These are phyloP conservation scores for Yamadazyma spencermartinsiae DNA, from an alignment of 1,139 yeast genomes.

Conservation along the genomic window DNA sequence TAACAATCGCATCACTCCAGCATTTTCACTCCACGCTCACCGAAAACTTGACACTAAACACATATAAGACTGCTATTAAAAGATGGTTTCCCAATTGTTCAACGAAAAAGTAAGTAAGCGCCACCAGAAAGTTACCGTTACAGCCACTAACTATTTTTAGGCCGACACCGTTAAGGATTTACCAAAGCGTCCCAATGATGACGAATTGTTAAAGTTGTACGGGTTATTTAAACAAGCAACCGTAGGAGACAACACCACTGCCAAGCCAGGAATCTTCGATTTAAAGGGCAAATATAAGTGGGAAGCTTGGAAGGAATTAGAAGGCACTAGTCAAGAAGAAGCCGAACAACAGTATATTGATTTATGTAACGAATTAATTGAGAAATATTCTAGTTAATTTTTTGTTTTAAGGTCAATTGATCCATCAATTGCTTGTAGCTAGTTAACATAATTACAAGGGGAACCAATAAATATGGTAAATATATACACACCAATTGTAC, in stretches of 20 bases:
- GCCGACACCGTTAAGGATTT: conserved; percentile 80
- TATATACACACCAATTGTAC: conserved; percentile 52
- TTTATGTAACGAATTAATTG: conserved; percentile 67
- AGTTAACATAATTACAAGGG: conserved; percentile 57
- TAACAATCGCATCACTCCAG: too few relatives aligned
- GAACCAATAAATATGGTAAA: conserved; percentile 68
- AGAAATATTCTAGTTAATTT: conserved; percentile 44
- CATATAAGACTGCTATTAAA: neutral
- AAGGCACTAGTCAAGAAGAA: conserved; percentile 84
- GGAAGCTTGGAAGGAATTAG: conserved; percentile 91
- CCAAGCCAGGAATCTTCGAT: conserved; percentile 85
- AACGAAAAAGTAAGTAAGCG: conserved; percentile 48
- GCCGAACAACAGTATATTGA: conserved; percentile 87
- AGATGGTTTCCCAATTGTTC: conserved; percentile 57
- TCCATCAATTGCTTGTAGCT: conserved; percentile 3
- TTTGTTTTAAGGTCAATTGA: too few relatives aligned
- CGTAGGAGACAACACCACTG: conserved; percentile 86
- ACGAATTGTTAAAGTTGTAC: conserved; percentile 80
- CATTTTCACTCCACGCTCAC: neutral
- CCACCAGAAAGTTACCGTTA: neutral
- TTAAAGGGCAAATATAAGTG: conserved; percentile 96
- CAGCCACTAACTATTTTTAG: conserved; percentile 34
- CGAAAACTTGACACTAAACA: neutral
- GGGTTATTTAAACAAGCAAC: conserved; percentile 97
- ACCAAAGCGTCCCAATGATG: conserved; percentile 78